A percentile compares a stretch with the other conserved stretches of the same genome.
These are phyloP conservation scores for Pseudocercospora fuligena DNA, from an alignment of 2,329 filamentous ascomycete species.

Conservation along the genomic window DNA sequence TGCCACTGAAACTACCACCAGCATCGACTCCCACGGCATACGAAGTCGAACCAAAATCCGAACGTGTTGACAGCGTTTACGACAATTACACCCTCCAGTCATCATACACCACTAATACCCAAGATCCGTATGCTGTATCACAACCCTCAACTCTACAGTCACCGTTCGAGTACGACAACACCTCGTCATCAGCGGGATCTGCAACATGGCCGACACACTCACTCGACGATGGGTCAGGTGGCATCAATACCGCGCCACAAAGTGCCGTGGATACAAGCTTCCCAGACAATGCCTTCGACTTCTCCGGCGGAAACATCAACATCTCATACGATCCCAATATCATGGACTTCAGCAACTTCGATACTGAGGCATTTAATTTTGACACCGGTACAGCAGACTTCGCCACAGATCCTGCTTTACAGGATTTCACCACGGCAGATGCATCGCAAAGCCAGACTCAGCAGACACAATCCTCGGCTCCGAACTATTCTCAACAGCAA, in stretches of 20 bases:
- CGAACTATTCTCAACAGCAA: background rate
- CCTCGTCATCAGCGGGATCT: constrained; percentile 27
- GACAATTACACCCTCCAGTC: constrained; percentile 24
- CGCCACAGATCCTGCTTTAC: constrained; percentile 31
- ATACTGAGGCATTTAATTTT: constrained; percentile 39
- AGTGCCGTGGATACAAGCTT: constrained; percentile 24
- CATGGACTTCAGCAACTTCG: constrained; percentile 34
- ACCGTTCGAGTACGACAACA: constrained; percentile 40
- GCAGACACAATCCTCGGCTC: background rate
- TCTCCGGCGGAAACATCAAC: constrained; percentile 46
- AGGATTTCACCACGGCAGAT: constrained; percentile 21
- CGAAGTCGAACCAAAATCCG: constrained; percentile 21
- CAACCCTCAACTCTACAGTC: constrained; percentile 33
- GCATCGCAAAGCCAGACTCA: constrained; percentile 8
- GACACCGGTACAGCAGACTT: constrained; percentile 26
- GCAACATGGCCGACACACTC: constrained; percentile 32
- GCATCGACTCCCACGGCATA: constrained; percentile 3
- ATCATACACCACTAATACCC: background rate
- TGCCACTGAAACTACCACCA: constrained; percentile 31
- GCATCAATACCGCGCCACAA: constrained; percentile 20
- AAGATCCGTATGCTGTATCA: constrained; percentile 21
- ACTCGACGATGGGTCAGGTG: constrained; percentile 23
- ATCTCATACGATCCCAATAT: constrained; percentile 44
- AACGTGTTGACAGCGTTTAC: constrained; percentile 33
- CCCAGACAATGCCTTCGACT: constrained; percentile 47